Percentiles rank a stretch among this genome's conserved stretches.
Evolutionary conservation across 768 basidiomycete species (phyloP).

Genomic region (Russula dissimulans): DNA sequence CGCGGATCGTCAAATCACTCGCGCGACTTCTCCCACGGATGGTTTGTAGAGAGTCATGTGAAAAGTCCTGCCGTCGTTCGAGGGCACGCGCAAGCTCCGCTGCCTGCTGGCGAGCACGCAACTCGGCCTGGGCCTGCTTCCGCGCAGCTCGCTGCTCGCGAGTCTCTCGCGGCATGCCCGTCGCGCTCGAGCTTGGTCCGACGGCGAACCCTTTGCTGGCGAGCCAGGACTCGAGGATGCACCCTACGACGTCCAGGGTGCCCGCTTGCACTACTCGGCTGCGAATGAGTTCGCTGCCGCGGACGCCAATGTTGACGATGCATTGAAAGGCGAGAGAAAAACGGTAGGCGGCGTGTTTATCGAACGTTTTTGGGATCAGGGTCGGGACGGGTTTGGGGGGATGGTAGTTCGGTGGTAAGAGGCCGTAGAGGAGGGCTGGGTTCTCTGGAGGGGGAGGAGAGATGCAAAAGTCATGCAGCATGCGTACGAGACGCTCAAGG

Average conservation of each 20-base stretch:
- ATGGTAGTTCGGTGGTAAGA: conserved; percentile 53
- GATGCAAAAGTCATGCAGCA: conserved; percentile 82
- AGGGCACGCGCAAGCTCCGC: conserved; percentile 48
- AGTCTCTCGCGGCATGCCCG: conserved; percentile 63
- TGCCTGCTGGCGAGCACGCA: conserved; percentile 53
- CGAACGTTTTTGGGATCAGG: conserved; percentile 59
- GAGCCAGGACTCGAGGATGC: conserved; percentile 89
- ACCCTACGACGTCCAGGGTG: conserved; percentile 86
- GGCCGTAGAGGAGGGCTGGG: conserved; percentile 66
- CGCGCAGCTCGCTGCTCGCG: conserved; percentile 63
- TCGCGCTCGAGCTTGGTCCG: conserved; percentile 69
- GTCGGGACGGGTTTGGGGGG: conserved; percentile 48
- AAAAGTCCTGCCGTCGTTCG: conserved; percentile 34
- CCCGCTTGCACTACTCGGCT: conserved; percentile 92
- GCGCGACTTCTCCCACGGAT: conserved; percentile 14
- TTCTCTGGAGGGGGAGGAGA: conserved; percentile 77
- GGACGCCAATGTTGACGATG: conserved; percentile 92
- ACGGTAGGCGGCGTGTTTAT: conserved; percentile 79
- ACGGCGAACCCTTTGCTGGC: conserved; percentile 82
- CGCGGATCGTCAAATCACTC: neutral
- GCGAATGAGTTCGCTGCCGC: conserved; percentile 87
- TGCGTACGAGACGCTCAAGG: conserved; percentile 87
- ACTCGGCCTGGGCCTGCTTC: conserved; percentile 44
- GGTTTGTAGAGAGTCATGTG: conserved; percentile 10
- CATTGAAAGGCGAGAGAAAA: conserved; percentile 95